phyloP scores from a whole-genome alignment of 116 monocot genomes.

The Posidonia oceanica region DNA sequence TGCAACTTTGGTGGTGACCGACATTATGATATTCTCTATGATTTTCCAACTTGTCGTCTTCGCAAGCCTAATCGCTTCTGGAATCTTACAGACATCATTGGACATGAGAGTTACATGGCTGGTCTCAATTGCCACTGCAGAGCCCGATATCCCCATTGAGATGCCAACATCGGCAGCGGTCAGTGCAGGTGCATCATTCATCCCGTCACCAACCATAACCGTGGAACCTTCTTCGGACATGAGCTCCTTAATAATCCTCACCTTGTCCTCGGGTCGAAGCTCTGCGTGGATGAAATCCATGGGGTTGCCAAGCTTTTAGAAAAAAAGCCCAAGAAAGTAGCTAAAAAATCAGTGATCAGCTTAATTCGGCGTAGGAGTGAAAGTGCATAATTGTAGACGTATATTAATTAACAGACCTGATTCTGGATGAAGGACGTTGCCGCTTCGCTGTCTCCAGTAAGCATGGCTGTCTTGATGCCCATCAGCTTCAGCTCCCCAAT shows the following conservation, averaged over 20 bases:
- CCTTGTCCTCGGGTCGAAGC: constrained; percentile 87
- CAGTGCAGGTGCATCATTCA: constrained; percentile 94
- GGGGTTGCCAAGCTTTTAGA: constrained; percentile 37
- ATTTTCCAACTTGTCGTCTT: constrained; percentile 51
- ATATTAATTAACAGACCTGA: constrained; percentile 27
- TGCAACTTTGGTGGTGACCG: constrained; percentile 52
- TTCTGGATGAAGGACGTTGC: constrained; percentile 65
- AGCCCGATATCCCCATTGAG: constrained; percentile 95
- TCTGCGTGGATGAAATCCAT: constrained; percentile 66
- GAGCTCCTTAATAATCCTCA: constrained; percentile 46
- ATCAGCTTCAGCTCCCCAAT: constrained; percentile 46
- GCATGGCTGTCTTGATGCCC: constrained; percentile 74
- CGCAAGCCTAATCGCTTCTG: constrained; percentile 61
- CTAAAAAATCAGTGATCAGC: no score
- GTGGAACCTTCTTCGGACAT: constrained; percentile 45
- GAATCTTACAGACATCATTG: constrained; percentile 80
- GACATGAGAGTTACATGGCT: constrained; percentile 93
- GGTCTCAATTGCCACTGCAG: constrained; percentile 88
- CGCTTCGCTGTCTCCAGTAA: constrained; percentile 84
- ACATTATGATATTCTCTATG: constrained; percentile 66
- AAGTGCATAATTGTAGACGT: no score
- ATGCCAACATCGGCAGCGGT: constrained; percentile 82
- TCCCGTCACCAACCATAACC: constrained; percentile 93
- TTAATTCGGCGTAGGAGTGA: no score
- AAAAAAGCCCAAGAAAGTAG: neutral